A percentile compares a stretch with the other conserved stretches of the same genome.
These are phyloP conservation scores for Venturiaceae sp. DNA, from an alignment of 2,329 filamentous ascomycete genomes.

Conservation along the genomic window DNA sequence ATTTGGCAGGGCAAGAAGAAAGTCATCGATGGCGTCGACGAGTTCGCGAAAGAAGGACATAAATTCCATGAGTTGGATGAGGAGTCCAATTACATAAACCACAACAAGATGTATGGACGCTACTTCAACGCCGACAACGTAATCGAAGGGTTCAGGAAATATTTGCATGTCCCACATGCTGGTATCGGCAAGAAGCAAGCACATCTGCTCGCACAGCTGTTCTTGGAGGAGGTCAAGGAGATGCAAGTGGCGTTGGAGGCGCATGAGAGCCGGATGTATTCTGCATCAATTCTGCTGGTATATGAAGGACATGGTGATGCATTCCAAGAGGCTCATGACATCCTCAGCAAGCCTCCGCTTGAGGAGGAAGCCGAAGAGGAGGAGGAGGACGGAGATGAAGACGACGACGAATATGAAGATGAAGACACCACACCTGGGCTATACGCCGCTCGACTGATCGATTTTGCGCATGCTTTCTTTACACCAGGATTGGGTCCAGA, in stretches of 20 bases:
- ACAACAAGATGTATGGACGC: conserved; percentile 58
- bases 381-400: conserved; percentile 28
- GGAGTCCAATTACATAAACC: conserved; percentile 45
- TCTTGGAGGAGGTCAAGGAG: conserved; percentile 39
- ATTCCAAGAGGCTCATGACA: conserved; percentile 29
- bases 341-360: conserved; percentile 34
- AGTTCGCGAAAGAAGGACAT: conserved; percentile 18
- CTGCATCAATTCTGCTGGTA: conserved; percentile 53
- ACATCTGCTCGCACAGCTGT: conserved; percentile 35
- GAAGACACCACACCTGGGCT: conserved; percentile 50
- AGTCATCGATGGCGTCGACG: conserved; percentile 9
- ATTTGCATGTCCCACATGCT: conserved; percentile 34
- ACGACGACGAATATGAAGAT: conserved; percentile 47
- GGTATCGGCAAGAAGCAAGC: conserved; percentile 32
- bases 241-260: conserved; percentile 47
- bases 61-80: conserved; percentile 25
- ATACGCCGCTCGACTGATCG: conserved; percentile 78
- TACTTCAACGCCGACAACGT: conserved; percentile 47
- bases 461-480: conserved; percentile 91
- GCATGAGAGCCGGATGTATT: conserved; percentile 60
- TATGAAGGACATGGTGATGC: conserved; percentile 55
- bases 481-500: conserved; percentile 74
- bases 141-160: conserved; percentile 47
- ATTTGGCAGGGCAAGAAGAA: conserved; percentile 35
- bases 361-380: conserved; percentile 32